These are phyloP conservation scores for Cladophialophora bantiana DNA, from an alignment of 2,329 filamentous ascomycete genomes.

Conservation along the genomic window DNA sequence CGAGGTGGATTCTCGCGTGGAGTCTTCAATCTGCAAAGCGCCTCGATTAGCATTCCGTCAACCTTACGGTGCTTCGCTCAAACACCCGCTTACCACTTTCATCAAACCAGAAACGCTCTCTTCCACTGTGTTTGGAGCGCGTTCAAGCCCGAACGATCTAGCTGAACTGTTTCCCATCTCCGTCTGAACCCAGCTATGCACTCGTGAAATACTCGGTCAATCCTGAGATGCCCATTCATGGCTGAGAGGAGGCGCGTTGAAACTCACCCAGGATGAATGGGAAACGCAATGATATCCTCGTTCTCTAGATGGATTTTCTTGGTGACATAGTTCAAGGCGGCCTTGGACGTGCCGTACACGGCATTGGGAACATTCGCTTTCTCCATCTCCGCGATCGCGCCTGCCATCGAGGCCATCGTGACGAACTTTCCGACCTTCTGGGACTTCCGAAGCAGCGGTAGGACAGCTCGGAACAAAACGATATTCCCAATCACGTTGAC, in stretches of 20 bases:
- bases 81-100: slow-evolving; percentile 28
- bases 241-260: no score
- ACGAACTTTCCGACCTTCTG: slow-evolving; percentile 26
- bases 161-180: slow-evolving; percentile 40
- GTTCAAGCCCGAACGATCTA: slow-evolving; percentile 29
- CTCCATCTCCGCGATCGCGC: slow-evolving; percentile 16
- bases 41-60: no score
- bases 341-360: slow-evolving; percentile 56
- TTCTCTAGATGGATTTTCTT: slow-evolving; percentile 50
- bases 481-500: slow-evolving; percentile 51
- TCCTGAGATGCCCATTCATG: not conserved
- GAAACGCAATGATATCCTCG: slow-evolving; percentile 27
- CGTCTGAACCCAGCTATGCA: slow-evolving; percentile 38
- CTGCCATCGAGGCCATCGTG: slow-evolving; percentile 22
- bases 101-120: slow-evolving; percentile 38
- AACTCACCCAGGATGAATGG: slow-evolving; percentile 29
- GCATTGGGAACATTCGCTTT: slow-evolving; percentile 17
- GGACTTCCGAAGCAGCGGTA: slow-evolving; percentile 49
- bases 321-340: slow-evolving; percentile 48
- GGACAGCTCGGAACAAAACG: slow-evolving; percentile 55
- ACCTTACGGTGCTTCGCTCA: slow-evolving; percentile 3
- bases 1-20: slow-evolving; percentile 27
- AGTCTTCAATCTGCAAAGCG: slow-evolving; percentile 31
- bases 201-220: not conserved
- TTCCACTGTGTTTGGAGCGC: slow-evolving; percentile 38